Base-by-base conservation (phyloP, 2,329 filamentous ascomycete species). In the Onygenales sp. region DNA sequence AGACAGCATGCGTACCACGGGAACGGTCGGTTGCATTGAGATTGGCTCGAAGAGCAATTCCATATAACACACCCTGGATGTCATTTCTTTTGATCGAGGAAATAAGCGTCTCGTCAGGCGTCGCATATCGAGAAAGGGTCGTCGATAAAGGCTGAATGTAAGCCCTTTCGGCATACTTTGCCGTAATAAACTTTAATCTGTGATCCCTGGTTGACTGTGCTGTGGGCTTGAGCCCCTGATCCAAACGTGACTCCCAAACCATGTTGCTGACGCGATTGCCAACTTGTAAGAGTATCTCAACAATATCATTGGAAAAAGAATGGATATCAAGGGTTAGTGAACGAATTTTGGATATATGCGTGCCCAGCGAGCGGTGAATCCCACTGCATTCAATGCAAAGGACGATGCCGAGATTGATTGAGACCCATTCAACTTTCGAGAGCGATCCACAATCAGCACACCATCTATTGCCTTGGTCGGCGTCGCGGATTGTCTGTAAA, bases 351-450 rank as follows among this genome's bases (percentile, higher is more conserved):
- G 90, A 95, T 65, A 98, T 96, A 69, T 98, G 93, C 1, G 93
- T 98, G 10, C 93, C 93, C 3, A 98, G 79, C 1, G 92, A 97
- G 42, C 93, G 84, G 70, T 98, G 93, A 57, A 98, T 96, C 58
- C 93, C 93, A 66, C 91, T 95, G 72, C 93, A 98, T 70, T 98
- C 92, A 66, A 96, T 96, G 73, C 93, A 98, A 17, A 98, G 80
- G 52, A 98, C 85, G 55, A 98, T 95, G 45, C 88, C 93, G 4
- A 98, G 78, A 63, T 98, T 98, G 71, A 98, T 95, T 0, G 93
- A 97, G 32, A 97, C 93, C 93, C 93, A 98, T 70, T 98, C 93
- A 21, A 95, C 91, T 73, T 96, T 97, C 64, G 84, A 82, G 36
- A 87, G 86, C 6, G 90, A 94, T 9, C 88, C 88, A 65, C 93